Evolutionary conservation across 768 basidiomycete genomes (phyloP), one percentile per base, ranked within the genome.

Genomic region (Boletus pseudopeckii): DNA sequence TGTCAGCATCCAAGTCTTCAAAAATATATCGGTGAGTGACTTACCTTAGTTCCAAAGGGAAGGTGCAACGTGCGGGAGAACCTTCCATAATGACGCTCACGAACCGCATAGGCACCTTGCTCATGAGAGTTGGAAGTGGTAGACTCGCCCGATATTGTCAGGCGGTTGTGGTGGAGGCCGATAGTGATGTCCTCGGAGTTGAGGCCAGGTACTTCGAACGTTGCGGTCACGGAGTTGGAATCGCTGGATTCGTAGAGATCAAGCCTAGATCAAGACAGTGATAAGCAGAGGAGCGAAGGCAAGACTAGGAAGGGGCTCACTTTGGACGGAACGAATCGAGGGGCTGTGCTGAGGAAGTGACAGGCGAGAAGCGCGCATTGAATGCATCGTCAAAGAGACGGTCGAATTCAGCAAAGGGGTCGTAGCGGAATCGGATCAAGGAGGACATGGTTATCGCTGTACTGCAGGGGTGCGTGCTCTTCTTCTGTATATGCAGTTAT

Each of bases 141-240:
- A 48, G 61, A 70, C 64, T 82, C 76, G n/a, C 77, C 80, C 0
- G 77, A 75, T 18, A 83, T 65, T 3, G 68, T 77, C 50, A 82
- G 66, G 28, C 71, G 72, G 46, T 73, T 69, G 48, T 77, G 72
- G 45, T 74, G 70, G 62, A 62, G 1, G 15, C 80, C 76, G 45
- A 83, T 74, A 33, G 65, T 65, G 48, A 83, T 74, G 38, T 78
- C 72, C 47, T 77, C 75, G 55, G 78, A 77, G 55, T 73, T 76
- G 47, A 83, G 59, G 9, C 81, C 77, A 4, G 82, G 81, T 7
- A 81, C 64, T 61, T 81, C 80, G 58, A 83, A 79, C 4, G 74
- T 75, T 17, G 78, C 80, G 2, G 77, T 80, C 34, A 81, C 72
- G 44, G 13, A 18, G 28, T 45, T 18, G n/a, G 13, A 30, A 1